These are phyloP conservation scores for Pythium sp. DNA, from an alignment of 352 stramenopile species.

Conservation along the genomic window DNA sequence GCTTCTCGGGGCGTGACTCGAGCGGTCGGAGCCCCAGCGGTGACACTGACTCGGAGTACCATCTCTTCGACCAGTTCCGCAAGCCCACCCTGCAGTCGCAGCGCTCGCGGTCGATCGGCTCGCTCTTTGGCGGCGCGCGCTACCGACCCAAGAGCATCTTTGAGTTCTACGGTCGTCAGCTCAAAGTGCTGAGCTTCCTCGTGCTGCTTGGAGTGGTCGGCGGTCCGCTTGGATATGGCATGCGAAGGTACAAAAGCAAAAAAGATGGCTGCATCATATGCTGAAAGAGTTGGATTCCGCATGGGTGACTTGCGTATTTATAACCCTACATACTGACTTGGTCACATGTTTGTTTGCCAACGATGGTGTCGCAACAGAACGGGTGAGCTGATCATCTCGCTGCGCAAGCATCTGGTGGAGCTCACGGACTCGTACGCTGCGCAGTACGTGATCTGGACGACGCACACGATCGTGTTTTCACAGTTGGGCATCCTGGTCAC, in stretches of 20 bases:
- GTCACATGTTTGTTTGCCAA: not conserved
- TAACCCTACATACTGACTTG: constrained; percentile 5
- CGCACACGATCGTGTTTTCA: constrained; percentile 73
- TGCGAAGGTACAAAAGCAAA: constrained; percentile 28
- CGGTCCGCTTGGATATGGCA: constrained; percentile 71
- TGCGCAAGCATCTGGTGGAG: constrained; percentile 43
- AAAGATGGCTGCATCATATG: constrained; percentile 2
- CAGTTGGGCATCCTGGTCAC: constrained; percentile 67
- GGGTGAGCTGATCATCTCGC: constrained; percentile 35
- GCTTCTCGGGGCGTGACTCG: constrained; percentile 13
- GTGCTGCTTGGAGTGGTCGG: constrained; percentile 79
- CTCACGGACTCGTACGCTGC: constrained; percentile 26
- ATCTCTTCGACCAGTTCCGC: constrained; percentile 18
- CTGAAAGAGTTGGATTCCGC: not conserved
- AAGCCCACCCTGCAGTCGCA: constrained; percentile 22
- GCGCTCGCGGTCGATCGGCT: constrained; percentile 46
- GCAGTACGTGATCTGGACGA: constrained; percentile 58
- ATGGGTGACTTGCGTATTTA: not conserved
- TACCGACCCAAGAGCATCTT: constrained; percentile 33
- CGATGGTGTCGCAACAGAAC: not conserved
- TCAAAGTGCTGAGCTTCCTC: constrained; percentile 75
- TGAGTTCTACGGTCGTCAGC: constrained; percentile 58
- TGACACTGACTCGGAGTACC: constrained; percentile 36
- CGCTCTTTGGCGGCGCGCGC: constrained; percentile 62
- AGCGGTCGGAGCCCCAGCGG: constrained; percentile 13